Conservation (phyloP, 768 basidiomycete genomes). For the Candolleomyces aberdarensis region DNA sequence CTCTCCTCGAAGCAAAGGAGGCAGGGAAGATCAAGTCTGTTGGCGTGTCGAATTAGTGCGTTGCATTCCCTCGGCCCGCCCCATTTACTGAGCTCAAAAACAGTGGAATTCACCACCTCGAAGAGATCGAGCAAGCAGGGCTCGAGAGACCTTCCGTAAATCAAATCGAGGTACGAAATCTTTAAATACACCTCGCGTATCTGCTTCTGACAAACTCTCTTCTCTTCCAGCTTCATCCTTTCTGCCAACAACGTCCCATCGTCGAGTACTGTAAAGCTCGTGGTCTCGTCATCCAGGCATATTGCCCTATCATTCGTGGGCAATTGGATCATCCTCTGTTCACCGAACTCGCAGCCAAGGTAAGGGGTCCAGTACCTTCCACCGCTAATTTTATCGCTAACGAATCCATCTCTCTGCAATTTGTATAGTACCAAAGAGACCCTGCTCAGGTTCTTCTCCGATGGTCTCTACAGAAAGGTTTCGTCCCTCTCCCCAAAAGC, state of each 20-base stretch:
- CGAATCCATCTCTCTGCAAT: neutral
- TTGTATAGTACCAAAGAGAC: slow-evolving; percentile 51
- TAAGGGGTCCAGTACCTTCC: neutral
- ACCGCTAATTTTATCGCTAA: neutral
- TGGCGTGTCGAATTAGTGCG: slow-evolving; percentile 81
- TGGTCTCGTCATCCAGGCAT: slow-evolving; percentile 62
- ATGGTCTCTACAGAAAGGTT: slow-evolving; percentile 91
- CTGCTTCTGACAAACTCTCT: neutral
- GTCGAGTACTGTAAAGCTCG: slow-evolving; percentile 63
- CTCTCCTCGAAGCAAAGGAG: slow-evolving; percentile 55
- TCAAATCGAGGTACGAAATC: slow-evolving; percentile 60
- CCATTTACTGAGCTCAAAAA: neutral
- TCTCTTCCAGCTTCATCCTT: slow-evolving; percentile 57
- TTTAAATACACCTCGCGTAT: neutral
- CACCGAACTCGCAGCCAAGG: slow-evolving; percentile 9
- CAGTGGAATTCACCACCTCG: slow-evolving; percentile 63
- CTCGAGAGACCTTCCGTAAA: slow-evolving; percentile 66
- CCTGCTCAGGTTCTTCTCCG: slow-evolving; percentile 81
- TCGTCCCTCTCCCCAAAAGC: slow-evolving; percentile 70
- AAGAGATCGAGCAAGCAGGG: slow-evolving; percentile 62
- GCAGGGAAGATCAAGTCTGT: slow-evolving; percentile 64
- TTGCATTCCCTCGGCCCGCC: neutral
- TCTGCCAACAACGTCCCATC: slow-evolving; percentile 73
- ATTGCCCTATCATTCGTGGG: slow-evolving; percentile 65
- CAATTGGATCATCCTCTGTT: slow-evolving; percentile 8